These are phyloP conservation scores for Aurantiochytrium sp. DNA, from an alignment of 108 stramenopile genomes.

Conservation along the genomic window DNA sequence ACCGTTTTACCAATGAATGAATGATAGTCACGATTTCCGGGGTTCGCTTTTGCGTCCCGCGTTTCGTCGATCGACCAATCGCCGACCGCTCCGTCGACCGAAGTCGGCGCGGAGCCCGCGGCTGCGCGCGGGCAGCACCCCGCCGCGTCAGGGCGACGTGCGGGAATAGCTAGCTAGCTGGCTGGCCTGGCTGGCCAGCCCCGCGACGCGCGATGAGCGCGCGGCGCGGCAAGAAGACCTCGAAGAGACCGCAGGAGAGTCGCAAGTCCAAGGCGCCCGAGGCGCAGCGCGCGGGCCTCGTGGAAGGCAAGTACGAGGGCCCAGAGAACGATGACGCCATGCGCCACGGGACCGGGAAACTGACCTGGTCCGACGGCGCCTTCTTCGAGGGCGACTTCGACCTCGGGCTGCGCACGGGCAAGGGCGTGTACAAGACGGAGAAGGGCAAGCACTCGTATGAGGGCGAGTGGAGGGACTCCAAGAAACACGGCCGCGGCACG, in stretches of 20 bases:
- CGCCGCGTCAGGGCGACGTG: too few relatives aligned
- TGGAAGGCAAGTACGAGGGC: slow-evolving; percentile 6
- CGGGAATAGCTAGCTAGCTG: too few relatives aligned
- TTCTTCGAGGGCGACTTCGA: not conserved
- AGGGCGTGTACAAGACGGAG: not conserved
- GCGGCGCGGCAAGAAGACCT: not conserved
- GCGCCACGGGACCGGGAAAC: not conserved
- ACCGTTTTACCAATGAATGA: too few relatives aligned
- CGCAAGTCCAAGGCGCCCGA: not conserved
- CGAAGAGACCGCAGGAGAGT: not conserved
- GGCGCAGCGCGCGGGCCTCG: not conserved
- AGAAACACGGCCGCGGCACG: slow-evolving; percentile 39
- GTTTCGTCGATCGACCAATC: too few relatives aligned
- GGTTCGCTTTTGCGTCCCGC: too few relatives aligned
- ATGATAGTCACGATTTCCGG: too few relatives aligned
- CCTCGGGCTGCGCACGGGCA: not conserved
- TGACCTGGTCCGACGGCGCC: not conserved
- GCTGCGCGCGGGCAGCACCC: too few relatives aligned
- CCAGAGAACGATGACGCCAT: not conserved
- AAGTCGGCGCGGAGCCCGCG: too few relatives aligned
- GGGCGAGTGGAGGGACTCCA: slow-evolving; percentile 43
- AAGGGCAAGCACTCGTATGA: slow-evolving; percentile 31
- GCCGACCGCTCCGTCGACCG: too few relatives aligned
- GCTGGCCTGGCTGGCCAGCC: too few relatives aligned
- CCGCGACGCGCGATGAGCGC: too few relatives aligned